Evolutionary conservation across 83 land plant genomes (phyloP).

Genomic region (Diphasiastrum complanatum): DNA sequence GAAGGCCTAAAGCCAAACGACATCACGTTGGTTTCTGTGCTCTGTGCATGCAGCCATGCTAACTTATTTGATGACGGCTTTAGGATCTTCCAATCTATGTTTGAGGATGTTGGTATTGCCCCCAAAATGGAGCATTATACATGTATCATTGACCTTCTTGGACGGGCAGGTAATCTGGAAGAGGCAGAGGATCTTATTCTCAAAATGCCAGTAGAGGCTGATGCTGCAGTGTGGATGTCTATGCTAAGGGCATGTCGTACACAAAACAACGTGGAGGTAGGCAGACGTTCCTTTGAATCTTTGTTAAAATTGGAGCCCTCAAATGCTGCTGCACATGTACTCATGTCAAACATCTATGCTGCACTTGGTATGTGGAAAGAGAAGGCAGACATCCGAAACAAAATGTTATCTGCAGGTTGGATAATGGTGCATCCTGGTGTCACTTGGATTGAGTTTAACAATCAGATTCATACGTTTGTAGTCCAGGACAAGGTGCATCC

Average conservation of each 20-base stretch:
- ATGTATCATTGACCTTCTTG: background rate
- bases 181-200: background rate
- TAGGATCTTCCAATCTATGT: background rate
- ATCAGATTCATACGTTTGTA: background rate
- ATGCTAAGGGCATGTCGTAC: background rate
- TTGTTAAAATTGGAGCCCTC: background rate
- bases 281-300: background rate
- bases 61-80: background rate
- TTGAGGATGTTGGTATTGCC: background rate
- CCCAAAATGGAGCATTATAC: background rate
- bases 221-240: background rate
- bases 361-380: background rate
- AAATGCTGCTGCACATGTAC: background rate
- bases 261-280: background rate
- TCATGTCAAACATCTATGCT: background rate
- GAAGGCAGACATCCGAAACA: background rate
- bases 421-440: background rate
- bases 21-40: slow-evolving; percentile 6
- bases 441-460: background rate
- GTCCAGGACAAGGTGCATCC: background rate
- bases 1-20: slow-evolving; percentile 4
- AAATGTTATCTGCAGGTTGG: background rate
- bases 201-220: too few relatives aligned
- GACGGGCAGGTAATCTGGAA: background rate
- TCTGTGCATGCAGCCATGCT: background rate